Base-by-base conservation (phyloP, 192 early-diverging fungal genomes). In the Martensiomyces pterosporus region DNA sequence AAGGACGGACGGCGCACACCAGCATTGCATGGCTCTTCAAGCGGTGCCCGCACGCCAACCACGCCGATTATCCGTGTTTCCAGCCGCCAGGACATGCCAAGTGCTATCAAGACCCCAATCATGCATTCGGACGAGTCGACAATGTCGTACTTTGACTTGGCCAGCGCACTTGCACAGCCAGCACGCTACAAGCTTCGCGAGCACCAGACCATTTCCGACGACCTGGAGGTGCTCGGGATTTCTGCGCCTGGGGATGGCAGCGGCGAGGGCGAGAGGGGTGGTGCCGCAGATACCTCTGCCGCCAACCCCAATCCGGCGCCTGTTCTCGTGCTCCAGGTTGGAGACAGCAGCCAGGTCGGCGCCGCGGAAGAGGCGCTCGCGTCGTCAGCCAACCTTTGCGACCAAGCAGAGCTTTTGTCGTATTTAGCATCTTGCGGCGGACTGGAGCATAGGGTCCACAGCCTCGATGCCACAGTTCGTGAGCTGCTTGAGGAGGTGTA, bases 401-500 rank as follows among this genome's bases (percentile, higher is more conserved):
- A 93, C 54, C 90, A 93, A 59, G 76, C 85, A 46, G 85, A 91
- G 53, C 51, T 91, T 35, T 63, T 93, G 15, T 85, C 90, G 52
- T 92, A 92, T 54, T 58, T 91, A 4, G 52, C 68, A 24, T 87
- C 87, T 1, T 88, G 86, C 61, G 55, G 81, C 6, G 83, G 81
- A 9, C 46, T 77, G 9, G 78, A 83, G 9, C 80, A 73, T 43
- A 19, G 51, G 6, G 39, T 80, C 14, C 46, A 45, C 6, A 63
- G 64, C 24, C 25, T 80, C 37, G 70, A 77, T 42, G 73, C 78
- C 8, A 80, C 79, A 4, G 65, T 91, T 10, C 42, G 59, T n/a
- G 66, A 73, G 9, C 49, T 93, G 22, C 54, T 93, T 12, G 85
- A 89, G 58, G 88, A 93, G 58, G 82, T 93, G 13, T 93, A 93